Base-by-base conservation (phyloP, 768 basidiomycete genomes). In the Rhizopogon sp. region DNA sequence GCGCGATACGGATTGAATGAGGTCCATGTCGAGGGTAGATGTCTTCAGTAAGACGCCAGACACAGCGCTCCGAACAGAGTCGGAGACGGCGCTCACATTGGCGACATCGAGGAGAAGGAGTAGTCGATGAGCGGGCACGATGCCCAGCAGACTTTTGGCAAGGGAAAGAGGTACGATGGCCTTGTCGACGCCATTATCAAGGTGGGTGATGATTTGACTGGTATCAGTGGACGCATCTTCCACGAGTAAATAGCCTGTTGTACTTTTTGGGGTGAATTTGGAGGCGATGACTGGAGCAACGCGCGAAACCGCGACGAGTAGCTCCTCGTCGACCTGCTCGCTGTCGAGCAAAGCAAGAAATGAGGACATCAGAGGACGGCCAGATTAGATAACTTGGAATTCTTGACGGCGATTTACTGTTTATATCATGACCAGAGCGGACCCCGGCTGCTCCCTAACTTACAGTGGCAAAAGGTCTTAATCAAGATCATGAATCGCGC, bases 11-110 rank as follows among this genome's bases (percentile, higher is more conserved):
- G 91, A 89, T 14, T 84, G 76, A 51, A 94, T 82, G 57, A 91
- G 78, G 63, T 93, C 88, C 33, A 85, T 66, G 67, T 91, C 88
- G 9, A 13, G 20, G 22, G 33, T 35, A 6, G 81, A 76, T 2
- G 87, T 84, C 68, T 90, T 92, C 65, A 93, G 80, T 42, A 93
- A 75, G 5, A 93, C 85, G 50, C 89, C 90, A 31, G 88, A 87
- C 52, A 90, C 83, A 16, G 82, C 83, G 61, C 76, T 83, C 29
- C 87, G 82, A 50, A 89, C 76, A 58, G 78, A 85, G 67, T 91
- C 87, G 5, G 88, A 82, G 37, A 93, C 83, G 16, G 88, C 84
- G 60, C 81, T 87, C 58, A 83, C 82, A 59, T 83, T 87, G 54
- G 76, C 82, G 31, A 84, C 84, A 59, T 90, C 88, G 55, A 95